Evolutionary conservation across 768 basidiomycete species (phyloP).

Genomic region (Tubosaeta brunneosetosa): DNA sequence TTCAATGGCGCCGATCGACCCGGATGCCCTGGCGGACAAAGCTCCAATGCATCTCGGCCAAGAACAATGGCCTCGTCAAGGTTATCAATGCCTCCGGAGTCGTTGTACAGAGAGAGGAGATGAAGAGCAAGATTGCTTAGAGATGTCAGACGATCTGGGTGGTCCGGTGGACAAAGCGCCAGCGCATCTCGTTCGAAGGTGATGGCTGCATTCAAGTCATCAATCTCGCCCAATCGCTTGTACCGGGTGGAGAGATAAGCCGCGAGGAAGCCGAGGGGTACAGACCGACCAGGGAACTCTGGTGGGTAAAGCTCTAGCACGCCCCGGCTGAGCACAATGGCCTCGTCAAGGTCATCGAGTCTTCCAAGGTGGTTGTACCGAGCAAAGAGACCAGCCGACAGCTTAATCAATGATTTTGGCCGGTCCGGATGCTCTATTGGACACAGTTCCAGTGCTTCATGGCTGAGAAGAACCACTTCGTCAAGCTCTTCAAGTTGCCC

Average conservation of each 20-base stretch:
- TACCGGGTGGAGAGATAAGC: background rate
- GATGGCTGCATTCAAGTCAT: background rate
- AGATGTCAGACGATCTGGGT: background rate
- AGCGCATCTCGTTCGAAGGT: background rate
- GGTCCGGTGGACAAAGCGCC: background rate
- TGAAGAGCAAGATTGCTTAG: background rate
- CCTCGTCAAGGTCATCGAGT: background rate
- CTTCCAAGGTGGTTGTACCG: background rate
- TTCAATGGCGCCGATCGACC: no score
- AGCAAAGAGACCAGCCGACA: background rate
- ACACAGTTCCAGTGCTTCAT: background rate
- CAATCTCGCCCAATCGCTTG: background rate
- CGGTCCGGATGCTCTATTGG: background rate
- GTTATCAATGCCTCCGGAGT: background rate
- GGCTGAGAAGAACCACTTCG: background rate
- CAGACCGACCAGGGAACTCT: background rate
- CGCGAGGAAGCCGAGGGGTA: background rate
- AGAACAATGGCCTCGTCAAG: background rate
- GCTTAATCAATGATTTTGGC: background rate
- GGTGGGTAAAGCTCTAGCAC: background rate
- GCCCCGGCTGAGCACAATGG: background rate
- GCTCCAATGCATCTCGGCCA: background rate
- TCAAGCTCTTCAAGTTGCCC: background rate
- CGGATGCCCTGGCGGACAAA: no score
- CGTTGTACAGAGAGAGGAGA: background rate